Percentiles rank a stretch among this genome's conserved stretches.
Evolutionary conservation across 805 yeast genomes (phyloP).

Genomic region (Candida insectalens): DNA sequence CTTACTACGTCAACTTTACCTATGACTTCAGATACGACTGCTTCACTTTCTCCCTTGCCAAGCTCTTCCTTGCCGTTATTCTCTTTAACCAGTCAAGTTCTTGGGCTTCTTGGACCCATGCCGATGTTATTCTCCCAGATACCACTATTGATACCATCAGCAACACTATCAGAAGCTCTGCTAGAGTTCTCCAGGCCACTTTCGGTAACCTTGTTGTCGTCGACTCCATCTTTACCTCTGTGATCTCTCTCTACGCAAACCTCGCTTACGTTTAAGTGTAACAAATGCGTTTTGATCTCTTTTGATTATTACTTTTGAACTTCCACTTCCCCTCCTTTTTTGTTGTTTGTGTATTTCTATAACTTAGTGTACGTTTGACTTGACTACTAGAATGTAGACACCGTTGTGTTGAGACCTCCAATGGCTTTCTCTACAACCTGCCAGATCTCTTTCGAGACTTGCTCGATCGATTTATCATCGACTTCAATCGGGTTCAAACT

Average conservation of each 20-base stretch:
- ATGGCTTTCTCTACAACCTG: constrained; percentile 9
- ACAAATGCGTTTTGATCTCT: neutral
- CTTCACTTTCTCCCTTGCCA: constrained; percentile 36
- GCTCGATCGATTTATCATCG: constrained; percentile 43
- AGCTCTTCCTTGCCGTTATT: constrained; percentile 30
- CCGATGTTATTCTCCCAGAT: constrained; percentile 28
- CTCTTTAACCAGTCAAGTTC: constrained; percentile 30
- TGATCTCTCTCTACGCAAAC: constrained; percentile 39
- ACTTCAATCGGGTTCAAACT: constrained; percentile 48
- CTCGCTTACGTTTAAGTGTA: constrained; percentile 19
- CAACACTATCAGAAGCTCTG: constrained; percentile 19
- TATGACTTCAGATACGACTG: constrained; percentile 46
- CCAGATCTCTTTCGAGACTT: constrained; percentile 45
- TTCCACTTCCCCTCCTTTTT: neutral
- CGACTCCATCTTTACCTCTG: constrained; percentile 34
- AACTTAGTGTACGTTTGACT: neutral
- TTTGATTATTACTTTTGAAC: too few species aligned
- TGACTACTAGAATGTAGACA: constrained; percentile 1
- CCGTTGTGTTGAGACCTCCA: constrained; percentile 2
- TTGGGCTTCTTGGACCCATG: constrained; percentile 33
- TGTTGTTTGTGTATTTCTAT: neutral
- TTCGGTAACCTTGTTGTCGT: constrained; percentile 41
- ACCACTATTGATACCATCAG: constrained; percentile 11
- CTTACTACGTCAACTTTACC: constrained; percentile 47
- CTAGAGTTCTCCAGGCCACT: constrained; percentile 28